Evolutionary conservation across 495 filamentous ascomycete species (phyloP), one percentile per base, ranked within the genome.

Genomic region (Hyaloscypha bicolor): DNA sequence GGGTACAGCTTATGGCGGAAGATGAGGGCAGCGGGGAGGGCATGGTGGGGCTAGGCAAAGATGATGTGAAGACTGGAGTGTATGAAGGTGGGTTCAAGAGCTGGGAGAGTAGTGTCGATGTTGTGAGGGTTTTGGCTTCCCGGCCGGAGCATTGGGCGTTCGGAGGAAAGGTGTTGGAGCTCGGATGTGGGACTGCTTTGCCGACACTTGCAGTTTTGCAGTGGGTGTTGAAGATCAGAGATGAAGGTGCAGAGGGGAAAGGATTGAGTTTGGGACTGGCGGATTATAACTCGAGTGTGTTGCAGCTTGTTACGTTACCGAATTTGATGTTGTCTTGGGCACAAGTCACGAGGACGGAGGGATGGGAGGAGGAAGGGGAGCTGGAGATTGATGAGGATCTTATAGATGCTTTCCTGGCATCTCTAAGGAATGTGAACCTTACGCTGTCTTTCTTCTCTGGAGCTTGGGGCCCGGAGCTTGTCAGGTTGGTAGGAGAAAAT

Each of bases 11-110:
- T 35, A 96, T 97, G 91, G 91, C 91, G 48, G 93, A 97, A 78
- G 91, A 92, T 66, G 83, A 82, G 19, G 21, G n/a, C 4, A 22
- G 56, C 45, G 78, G 74, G 71, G 79, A 69, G 75, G 80, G 64
- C 9, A 45, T 71, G 51, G 75, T 76, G 32, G 88, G 88, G 25
- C 81, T 95, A 11, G 92, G 89, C 37, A 82, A 91, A 72, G 89
- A 91, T 66, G 95, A 99, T 75, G 88, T 99, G 73, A 91, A 88
- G 75, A 91, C 92, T 14, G 90, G 91, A 68, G 88, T 97, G 72
- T 99, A 99, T 76, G 95, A 99, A 76, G 95, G 95, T 45, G 95
- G 95, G n/a, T 94, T 97, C 79, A 98, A 99, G 81, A 97, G 92
- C 69, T 99, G 95, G 95, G 95, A 99, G 79, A 97, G 95, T 79